phyloP scores from a whole-genome alignment of 768 basidiomycete genomes.

The Mycena galericulata region DNA sequence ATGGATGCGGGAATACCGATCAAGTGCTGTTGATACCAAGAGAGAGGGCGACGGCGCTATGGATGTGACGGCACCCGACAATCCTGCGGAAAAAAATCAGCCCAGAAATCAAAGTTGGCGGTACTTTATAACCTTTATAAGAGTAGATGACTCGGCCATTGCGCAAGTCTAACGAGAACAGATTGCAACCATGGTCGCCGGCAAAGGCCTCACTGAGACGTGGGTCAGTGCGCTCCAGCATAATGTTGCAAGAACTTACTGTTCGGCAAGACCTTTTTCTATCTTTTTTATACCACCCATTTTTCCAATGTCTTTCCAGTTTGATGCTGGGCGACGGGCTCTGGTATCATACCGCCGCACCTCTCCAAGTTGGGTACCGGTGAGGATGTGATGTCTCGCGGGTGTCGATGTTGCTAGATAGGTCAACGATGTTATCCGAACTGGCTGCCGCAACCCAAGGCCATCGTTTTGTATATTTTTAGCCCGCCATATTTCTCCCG shows the following conservation, averaged over 20 bases:
- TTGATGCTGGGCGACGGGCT: conserved; percentile 71
- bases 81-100: conserved; percentile 54
- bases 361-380: conserved; percentile 82
- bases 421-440: conserved; percentile 77
- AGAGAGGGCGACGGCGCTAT: conserved; percentile 65
- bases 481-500: conserved; percentile 86
- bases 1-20: conserved; percentile 80
- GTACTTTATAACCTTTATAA: conserved; percentile 63
- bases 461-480: conserved; percentile 87
- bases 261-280: conserved; percentile 68
- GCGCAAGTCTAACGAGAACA: conserved; percentile 77
- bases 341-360: conserved; percentile 85
- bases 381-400: conserved; percentile 62
- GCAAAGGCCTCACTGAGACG: conserved; percentile 65
- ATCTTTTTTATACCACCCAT: conserved; percentile 71
- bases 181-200: conserved; percentile 71
- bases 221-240: conserved; percentile 7
- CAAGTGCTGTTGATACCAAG: conserved; percentile 73
- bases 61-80: conserved; percentile 78
- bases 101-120: background rate
- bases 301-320: conserved; percentile 73
- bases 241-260: conserved; percentile 58
- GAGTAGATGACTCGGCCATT: conserved; percentile 73
- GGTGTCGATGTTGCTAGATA: conserved; percentile 59
- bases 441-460: conserved; percentile 81